These are phyloP conservation scores for Alternaria sp. DNA, from an alignment of 2,329 filamentous ascomycete genomes.

Conservation along the genomic window DNA sequence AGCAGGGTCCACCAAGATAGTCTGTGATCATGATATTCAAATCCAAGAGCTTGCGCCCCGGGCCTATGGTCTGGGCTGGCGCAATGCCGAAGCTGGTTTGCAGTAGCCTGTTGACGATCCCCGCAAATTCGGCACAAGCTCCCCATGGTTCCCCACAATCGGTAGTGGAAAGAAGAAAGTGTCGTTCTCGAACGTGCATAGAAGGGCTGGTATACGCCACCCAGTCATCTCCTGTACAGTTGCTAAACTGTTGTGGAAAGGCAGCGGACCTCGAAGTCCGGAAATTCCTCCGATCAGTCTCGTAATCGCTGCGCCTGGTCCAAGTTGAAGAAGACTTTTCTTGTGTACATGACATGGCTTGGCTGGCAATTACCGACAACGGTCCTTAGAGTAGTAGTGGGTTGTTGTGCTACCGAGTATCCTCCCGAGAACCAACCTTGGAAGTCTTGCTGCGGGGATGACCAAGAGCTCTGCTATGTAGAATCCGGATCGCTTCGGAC, in stretches of 20 bases:
- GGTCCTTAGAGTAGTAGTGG: slow-evolving; percentile 20
- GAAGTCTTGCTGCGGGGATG: slow-evolving; percentile 16
- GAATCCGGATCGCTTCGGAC: slow-evolving; percentile 8
- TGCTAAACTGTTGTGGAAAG: not conserved
- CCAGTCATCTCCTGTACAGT: slow-evolving; percentile 4
- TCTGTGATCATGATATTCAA: slow-evolving; percentile 28
- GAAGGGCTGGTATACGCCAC: slow-evolving; percentile 22
- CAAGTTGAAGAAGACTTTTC: slow-evolving; percentile 18
- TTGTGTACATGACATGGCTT: slow-evolving; percentile 16
- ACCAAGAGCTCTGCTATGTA: slow-evolving; percentile 15
- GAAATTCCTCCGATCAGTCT: slow-evolving; percentile 11
- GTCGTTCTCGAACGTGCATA: slow-evolving; percentile 23
- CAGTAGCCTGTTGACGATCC: slow-evolving; percentile 30
- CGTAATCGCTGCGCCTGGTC: slow-evolving; percentile 10
- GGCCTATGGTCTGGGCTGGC: slow-evolving; percentile 25
- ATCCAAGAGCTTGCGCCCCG: slow-evolving; percentile 20
- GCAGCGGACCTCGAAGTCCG: slow-evolving; percentile 16
- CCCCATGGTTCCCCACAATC: slow-evolving; percentile 31
- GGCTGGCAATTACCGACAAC: slow-evolving; percentile 29
- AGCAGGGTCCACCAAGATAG: slow-evolving; percentile 14
- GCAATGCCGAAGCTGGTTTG: slow-evolving; percentile 21
- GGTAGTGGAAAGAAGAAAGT: slow-evolving; percentile 19
- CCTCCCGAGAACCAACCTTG: slow-evolving; percentile 29
- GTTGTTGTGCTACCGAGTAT: slow-evolving; percentile 32
- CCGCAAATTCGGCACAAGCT: slow-evolving; percentile 26